Evolutionary conservation across 179 eudicot genomes (phyloP).

Genomic region (Nepenthes alata): DNA sequence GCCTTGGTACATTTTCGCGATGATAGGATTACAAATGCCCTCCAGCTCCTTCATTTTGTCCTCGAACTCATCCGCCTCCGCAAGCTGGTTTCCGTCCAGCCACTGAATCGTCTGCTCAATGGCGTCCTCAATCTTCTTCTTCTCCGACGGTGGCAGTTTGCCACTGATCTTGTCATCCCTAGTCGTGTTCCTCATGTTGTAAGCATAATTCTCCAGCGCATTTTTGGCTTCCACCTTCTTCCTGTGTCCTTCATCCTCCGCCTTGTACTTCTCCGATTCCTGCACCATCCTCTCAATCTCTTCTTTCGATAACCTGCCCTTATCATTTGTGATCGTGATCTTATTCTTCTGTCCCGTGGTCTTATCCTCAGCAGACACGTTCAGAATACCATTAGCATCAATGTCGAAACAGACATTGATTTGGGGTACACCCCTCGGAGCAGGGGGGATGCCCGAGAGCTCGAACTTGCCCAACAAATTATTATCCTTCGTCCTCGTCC

Average conservation of each 20-base stretch:
- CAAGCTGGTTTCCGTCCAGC: slow-evolving; percentile 56
- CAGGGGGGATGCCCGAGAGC: slow-evolving; percentile 46
- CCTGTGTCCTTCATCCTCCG: slow-evolving; percentile 53
- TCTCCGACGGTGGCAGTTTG: slow-evolving; percentile 28
- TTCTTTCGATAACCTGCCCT: slow-evolving; percentile 47
- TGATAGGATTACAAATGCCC: slow-evolving; percentile 39
- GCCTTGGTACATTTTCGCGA: slow-evolving; percentile 40
- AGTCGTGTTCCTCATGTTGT: slow-evolving; percentile 49
- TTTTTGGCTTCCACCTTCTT: slow-evolving; percentile 54
- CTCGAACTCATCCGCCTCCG: slow-evolving; percentile 44
- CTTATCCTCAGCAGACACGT: slow-evolving; percentile 51
- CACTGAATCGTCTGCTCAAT: slow-evolving; percentile 35
- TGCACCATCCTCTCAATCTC: slow-evolving; percentile 64
- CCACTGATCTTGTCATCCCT: slow-evolving; percentile 41
- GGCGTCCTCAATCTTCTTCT: slow-evolving; percentile 53
- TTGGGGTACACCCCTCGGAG: slow-evolving; percentile 55
- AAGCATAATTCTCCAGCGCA: slow-evolving; percentile 42
- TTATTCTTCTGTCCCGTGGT: slow-evolving; percentile 50
- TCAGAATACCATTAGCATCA: slow-evolving; percentile 52
- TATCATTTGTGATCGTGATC: slow-evolving; percentile 55
- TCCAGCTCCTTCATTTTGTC: slow-evolving; percentile 52
- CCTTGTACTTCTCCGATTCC: slow-evolving; percentile 54
- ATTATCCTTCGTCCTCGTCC: slow-evolving; percentile 43
- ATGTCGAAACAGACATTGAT: slow-evolving; percentile 52
- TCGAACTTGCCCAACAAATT: slow-evolving; percentile 46